Evolutionary conservation across 2,329 filamentous ascomycete genomes (phyloP).

Genomic region (Alternaria tenuissima): DNA sequence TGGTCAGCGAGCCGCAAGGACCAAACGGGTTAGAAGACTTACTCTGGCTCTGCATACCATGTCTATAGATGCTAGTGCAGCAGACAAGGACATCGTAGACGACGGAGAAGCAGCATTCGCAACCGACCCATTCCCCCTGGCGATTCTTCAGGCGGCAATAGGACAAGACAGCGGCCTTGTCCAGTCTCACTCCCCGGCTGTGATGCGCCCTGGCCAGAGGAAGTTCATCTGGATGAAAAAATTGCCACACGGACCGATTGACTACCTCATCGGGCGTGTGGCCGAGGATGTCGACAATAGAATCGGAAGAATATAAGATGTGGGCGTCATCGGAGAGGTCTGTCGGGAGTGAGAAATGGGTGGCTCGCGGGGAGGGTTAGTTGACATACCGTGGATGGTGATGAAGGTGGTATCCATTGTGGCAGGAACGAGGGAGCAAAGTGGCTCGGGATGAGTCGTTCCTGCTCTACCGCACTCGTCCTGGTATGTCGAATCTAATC

Average conservation of each 20-base stretch:
- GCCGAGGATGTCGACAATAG: slow-evolving; percentile 82
- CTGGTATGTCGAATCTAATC: slow-evolving; percentile 48
- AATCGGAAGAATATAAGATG: slow-evolving; percentile 84
- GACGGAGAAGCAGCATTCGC: slow-evolving; percentile 88
- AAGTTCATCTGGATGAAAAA: slow-evolving; percentile 83
- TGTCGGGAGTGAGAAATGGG: slow-evolving; percentile 47
- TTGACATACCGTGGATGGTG: slow-evolving; percentile 79
- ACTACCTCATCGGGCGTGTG: slow-evolving; percentile 79
- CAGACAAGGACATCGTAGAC: slow-evolving; percentile 89
- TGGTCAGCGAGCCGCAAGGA: slow-evolving; percentile 14
- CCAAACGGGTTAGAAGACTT: slow-evolving; percentile 51
- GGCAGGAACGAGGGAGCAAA: slow-evolving; percentile 8
- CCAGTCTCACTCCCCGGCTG: slow-evolving; percentile 75
- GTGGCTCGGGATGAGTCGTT: background rate
- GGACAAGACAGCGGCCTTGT: slow-evolving; percentile 84
- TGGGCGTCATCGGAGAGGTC: slow-evolving; percentile 78
- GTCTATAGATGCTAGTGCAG: slow-evolving; percentile 79
- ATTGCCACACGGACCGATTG: slow-evolving; percentile 82
- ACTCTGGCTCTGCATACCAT: slow-evolving; percentile 76
- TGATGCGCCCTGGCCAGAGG: slow-evolving; percentile 77
- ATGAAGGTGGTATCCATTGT: slow-evolving; percentile 82
- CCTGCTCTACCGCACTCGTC: slow-evolving; percentile 36
- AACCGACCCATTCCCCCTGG: slow-evolving; percentile 76
- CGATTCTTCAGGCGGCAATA: slow-evolving; percentile 77
- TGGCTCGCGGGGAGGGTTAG: slow-evolving; percentile 11